Percentiles rank a stretch among this genome's conserved stretches.
phyloP scores from a whole-genome alignment of 805 yeast species.

The Lipomyces japonicus region DNA sequence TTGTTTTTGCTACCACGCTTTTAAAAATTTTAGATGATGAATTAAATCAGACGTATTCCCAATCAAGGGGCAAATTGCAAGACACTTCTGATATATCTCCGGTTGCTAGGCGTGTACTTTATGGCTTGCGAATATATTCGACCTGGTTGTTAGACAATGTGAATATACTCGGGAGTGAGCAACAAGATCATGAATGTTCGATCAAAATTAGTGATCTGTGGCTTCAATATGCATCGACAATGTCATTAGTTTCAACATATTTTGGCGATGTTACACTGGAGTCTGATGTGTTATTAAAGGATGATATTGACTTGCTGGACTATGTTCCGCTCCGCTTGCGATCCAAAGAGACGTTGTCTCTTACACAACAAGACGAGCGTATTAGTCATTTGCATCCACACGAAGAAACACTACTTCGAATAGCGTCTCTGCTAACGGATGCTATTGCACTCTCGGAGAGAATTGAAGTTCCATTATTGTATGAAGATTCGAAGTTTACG shows the following conservation, averaged over 20 bases:
- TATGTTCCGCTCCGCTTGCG: constrained; percentile 17
- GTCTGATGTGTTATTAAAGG: constrained; percentile 19
- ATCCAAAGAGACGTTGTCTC: constrained; percentile 3
- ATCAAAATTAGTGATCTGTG: constrained; percentile 3
- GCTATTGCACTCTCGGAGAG: constrained; percentile 9
- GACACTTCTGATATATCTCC: not conserved
- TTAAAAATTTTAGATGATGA: constrained; percentile 5
- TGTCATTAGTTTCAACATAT: constrained; percentile 6
- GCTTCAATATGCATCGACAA: constrained; percentile 10
- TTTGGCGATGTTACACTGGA: constrained; percentile 8
- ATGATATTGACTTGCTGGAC: constrained; percentile 25
- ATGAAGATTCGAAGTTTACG: constrained; percentile 7
- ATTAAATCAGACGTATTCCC: not conserved
- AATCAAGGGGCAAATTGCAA: not conserved
- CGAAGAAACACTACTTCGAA: constrained; percentile 14
- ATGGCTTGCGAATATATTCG: constrained; percentile 18
- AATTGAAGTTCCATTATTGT: constrained; percentile 15
- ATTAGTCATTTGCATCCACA: constrained; percentile 18
- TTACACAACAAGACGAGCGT: constrained; percentile 10
- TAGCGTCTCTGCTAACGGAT: constrained; percentile 17
- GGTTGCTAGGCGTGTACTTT: constrained; percentile 7
- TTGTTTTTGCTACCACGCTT: not conserved
- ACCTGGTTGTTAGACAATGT: constrained; percentile 11
- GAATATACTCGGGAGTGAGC: not conserved
- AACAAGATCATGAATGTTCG: not conserved